Evolutionary conservation across 2,329 filamentous ascomycete genomes (phyloP), one percentile per base, ranked within the genome.

Genomic region (Alternaria triticina): DNA sequence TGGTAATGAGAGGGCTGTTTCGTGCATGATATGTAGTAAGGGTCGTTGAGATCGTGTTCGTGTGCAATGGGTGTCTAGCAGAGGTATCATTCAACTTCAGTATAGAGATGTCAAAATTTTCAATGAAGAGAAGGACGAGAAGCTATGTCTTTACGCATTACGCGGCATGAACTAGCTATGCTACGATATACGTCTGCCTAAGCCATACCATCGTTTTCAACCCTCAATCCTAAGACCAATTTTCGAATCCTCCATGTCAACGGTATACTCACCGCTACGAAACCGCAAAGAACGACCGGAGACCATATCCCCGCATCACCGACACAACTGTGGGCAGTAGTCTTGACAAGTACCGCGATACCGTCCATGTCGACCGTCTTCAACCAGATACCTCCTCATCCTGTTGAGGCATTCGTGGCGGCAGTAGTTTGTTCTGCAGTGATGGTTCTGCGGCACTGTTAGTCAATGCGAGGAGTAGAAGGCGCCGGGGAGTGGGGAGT

Each of bases 311-410:
- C 17, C 44, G 11, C 11, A 20, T 22, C 44, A 25, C 23, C 30
- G 11, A 4, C 22, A 40, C 22, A 54, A 8, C 7, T 54, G 23
- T 3, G 36, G 52, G 52, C 52, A 54, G 52, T 54, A 54, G 22
- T 44, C 40, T 22, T 10, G 5, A 15, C 52, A 54, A 12, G 33
- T 54, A 43, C 52, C 52, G 10, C 33, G 52, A 11, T 54, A 54
- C n/a, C 33, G n/a, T 20, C 52, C 52, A 28, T 44, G 33, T 1
- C 40, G 23, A 9, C 52, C 52, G 11, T 54, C 23, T n/a, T 54
- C 52, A 20, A 54, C 52, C 1, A 54, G 22, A n/a, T 20, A 54
- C 9, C 17, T 25, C 33, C 6, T 44, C 52, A 54, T 54, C 36
- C 23, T 28, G 22, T 43, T 44, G 23, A 20, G 43, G 22, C 52